Percentiles rank a stretch among this genome's conserved stretches.
phyloP scores from a whole-genome alignment of 352 stramenopile genomes.

The Phytopythium delawarense region DNA sequence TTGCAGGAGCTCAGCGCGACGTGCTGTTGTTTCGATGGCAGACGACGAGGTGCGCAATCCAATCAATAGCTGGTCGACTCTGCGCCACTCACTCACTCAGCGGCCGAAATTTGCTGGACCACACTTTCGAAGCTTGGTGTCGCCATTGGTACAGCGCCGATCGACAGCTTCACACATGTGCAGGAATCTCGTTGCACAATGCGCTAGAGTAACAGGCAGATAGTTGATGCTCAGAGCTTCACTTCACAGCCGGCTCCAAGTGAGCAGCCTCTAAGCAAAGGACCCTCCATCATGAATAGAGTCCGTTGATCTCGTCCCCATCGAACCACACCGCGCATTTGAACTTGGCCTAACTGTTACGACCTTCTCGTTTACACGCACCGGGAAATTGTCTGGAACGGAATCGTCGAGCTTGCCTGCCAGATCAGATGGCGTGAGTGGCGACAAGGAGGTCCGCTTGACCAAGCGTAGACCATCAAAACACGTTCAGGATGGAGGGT shows the following conservation, averaged over 20 bases:
- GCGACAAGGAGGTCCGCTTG: background rate
- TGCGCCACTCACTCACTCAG: background rate
- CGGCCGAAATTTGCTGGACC: background rate
- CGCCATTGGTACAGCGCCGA: background rate
- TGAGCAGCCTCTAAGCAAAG: too few relatives aligned
- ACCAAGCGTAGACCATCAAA: slow-evolving; percentile 2
- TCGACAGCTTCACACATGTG: background rate
- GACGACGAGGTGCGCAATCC: background rate
- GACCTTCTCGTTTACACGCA: background rate
- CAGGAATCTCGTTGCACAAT: background rate
- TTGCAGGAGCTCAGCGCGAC: too few relatives aligned
- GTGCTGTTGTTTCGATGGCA: background rate
- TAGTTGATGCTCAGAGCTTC: too few relatives aligned
- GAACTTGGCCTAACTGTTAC: too few relatives aligned
- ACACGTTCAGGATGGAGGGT: background rate
- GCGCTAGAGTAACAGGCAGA: too few relatives aligned
- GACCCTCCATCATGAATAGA: too few relatives aligned
- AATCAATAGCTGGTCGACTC: background rate
- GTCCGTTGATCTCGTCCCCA: too few relatives aligned
- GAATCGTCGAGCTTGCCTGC: background rate
- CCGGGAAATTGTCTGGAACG: background rate
- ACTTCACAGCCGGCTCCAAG: background rate
- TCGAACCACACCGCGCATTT: too few relatives aligned
- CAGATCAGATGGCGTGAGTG: background rate
- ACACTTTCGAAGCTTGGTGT: background rate